phyloP scores from a whole-genome alignment of 768 basidiomycete species.

The Tricholoma saponaceum region DNA sequence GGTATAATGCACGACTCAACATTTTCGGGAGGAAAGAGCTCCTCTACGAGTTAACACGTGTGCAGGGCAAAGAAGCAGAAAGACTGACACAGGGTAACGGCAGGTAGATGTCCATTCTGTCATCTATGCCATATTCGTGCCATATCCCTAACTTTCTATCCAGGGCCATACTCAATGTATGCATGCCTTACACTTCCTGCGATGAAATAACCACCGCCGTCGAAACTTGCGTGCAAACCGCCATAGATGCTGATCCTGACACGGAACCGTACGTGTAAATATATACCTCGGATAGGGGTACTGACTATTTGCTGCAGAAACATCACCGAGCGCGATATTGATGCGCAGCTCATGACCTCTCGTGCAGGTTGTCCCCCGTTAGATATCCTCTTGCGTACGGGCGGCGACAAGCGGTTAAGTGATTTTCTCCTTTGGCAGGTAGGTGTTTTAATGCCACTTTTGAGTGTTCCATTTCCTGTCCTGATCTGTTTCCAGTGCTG shows the following conservation, averaged over 20 bases:
- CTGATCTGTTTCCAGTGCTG: slow-evolving; percentile 47
- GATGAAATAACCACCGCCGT: slow-evolving; percentile 87
- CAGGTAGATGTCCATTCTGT: slow-evolving; percentile 36
- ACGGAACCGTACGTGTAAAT: neutral
- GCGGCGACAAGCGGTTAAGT: slow-evolving; percentile 80
- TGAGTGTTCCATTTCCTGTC: neutral
- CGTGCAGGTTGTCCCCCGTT: slow-evolving; percentile 66
- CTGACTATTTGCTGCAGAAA: slow-evolving; percentile 12
- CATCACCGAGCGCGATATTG: slow-evolving; percentile 62
- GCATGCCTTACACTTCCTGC: slow-evolving; percentile 84
- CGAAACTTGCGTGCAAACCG: slow-evolving; percentile 38
- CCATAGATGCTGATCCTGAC: slow-evolving; percentile 16
- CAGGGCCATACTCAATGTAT: slow-evolving; percentile 84
- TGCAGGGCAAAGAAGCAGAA: slow-evolving; percentile 65
- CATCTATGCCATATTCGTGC: neutral
- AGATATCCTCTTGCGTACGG: slow-evolving; percentile 86
- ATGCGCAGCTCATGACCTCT: slow-evolving; percentile 59
- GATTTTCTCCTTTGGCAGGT: slow-evolving; percentile 98
- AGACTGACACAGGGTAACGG: slow-evolving; percentile 66
- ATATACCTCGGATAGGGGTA: neutral
- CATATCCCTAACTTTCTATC: neutral
- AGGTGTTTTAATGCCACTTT: slow-evolving; percentile 18
- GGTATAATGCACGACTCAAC: slow-evolving; percentile 75
- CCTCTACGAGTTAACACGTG: slow-evolving; percentile 66
- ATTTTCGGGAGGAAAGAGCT: slow-evolving; percentile 70